phyloP scores from a whole-genome alignment of 2,329 filamentous ascomycete genomes.

The Trichoderma guizhouense region DNA sequence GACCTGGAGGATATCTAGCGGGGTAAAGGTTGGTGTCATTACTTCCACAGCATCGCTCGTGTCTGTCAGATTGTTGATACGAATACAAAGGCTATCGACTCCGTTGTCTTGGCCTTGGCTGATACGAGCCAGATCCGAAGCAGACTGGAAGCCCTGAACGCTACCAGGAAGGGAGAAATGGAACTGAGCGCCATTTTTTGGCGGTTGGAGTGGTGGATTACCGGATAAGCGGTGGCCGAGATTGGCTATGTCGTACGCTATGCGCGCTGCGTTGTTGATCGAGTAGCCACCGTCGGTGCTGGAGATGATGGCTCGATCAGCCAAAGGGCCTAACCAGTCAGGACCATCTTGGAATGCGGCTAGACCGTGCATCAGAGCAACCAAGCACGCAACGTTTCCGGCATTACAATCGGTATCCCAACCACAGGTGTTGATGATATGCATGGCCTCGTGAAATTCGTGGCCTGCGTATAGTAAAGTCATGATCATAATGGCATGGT shows the following conservation, averaged over 20 bases:
- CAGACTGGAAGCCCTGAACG: not conserved
- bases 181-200: not conserved
- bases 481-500: not conserved
- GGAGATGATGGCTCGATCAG: constrained; percentile 34
- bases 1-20: constrained; percentile 27
- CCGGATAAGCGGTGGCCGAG: not conserved
- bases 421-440: constrained; percentile 35
- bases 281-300: constrained; percentile 36
- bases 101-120: not conserved
- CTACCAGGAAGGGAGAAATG: not conserved
- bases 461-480: not conserved
- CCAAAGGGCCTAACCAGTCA: constrained; percentile 36
- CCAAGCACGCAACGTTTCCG: constrained; percentile 35
- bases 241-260: constrained; percentile 23
- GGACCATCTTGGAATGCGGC: constrained; percentile 24
- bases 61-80: not conserved
- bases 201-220: not conserved
- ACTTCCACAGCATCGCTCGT: not conserved
- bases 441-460: constrained; percentile 33
- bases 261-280: constrained; percentile 34
- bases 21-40: not conserved
- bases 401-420: constrained; percentile 41
- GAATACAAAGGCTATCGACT: not conserved
- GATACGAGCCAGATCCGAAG: not conserved
- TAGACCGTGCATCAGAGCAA: constrained; percentile 35